phyloP scores from a whole-genome alignment of 2,329 filamentous ascomycete genomes.

The Epichloe uncinata region DNA sequence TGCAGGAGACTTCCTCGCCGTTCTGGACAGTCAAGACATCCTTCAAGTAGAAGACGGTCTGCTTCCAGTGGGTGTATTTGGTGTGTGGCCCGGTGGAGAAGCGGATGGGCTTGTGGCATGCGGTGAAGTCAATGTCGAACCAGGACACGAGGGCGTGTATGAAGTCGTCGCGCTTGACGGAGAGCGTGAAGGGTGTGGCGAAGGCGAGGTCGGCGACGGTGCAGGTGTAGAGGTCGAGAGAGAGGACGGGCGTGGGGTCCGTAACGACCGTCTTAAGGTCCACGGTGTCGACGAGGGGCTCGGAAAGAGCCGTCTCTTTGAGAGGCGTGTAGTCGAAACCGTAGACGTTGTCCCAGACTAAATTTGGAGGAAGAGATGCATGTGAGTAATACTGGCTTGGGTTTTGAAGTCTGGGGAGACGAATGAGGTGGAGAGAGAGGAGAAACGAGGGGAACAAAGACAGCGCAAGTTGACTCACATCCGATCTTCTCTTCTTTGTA shows the following conservation, averaged over 20 bases:
- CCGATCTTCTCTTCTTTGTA: slow-evolving; percentile 99
- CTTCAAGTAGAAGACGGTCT: slow-evolving; percentile 95
- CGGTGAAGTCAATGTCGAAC: slow-evolving; percentile 98
- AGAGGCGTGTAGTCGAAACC: slow-evolving; percentile 94
- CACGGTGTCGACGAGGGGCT: slow-evolving; percentile 94
- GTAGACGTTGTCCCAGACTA: slow-evolving; percentile 99
- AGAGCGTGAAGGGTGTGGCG: slow-evolving; percentile 61
- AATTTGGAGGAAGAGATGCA: neutral
- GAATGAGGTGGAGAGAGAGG: neutral
- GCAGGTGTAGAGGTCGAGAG: slow-evolving; percentile 88
- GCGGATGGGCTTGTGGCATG: slow-evolving; percentile 93
- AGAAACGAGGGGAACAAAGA: neutral
- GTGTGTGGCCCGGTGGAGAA: slow-evolving; percentile 97
- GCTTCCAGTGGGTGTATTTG: slow-evolving; percentile 99
- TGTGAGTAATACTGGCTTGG: neutral
- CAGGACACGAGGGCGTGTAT: slow-evolving; percentile 92
- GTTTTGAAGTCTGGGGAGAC: too few species aligned
- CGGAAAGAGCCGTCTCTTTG: slow-evolving; percentile 83
- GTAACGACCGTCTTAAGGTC: slow-evolving; percentile 96
- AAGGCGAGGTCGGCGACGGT: slow-evolving; percentile 75
- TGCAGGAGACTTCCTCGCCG: slow-evolving; percentile 65
- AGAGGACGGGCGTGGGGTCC: slow-evolving; percentile 73
- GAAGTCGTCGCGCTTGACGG: slow-evolving; percentile 77
- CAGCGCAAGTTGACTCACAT: slow-evolving; percentile 46
- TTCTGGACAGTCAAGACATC: slow-evolving; percentile 86